phyloP scores from a whole-genome alignment of 352 stramenopile genomes.

The Pythium coloratum region DNA sequence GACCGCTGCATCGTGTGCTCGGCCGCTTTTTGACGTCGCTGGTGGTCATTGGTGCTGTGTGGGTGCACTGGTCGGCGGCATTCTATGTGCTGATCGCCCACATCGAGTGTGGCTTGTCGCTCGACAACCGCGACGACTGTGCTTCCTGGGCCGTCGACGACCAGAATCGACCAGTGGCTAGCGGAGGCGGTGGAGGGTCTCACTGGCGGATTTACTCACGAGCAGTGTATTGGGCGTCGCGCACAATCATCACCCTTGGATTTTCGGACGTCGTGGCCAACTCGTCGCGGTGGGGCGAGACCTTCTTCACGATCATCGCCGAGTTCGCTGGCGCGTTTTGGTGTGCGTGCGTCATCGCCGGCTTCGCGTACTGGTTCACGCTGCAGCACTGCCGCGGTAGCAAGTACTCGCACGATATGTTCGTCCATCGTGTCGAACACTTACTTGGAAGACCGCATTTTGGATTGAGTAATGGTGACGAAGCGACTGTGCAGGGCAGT shows the following conservation, averaged over 20 bases:
- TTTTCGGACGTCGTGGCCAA: constrained; percentile 30
- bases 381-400: constrained; percentile 21
- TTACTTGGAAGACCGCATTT: constrained; percentile 21
- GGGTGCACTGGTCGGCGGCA: constrained; percentile 26
- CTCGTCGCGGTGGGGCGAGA: constrained; percentile 24
- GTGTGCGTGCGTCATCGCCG: constrained; percentile 30
- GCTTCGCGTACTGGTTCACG: constrained; percentile 33
- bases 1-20: constrained; percentile 10
- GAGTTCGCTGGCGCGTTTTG: constrained; percentile 36
- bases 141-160: constrained; percentile 22
- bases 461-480: neutral
- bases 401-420: constrained; percentile 33
- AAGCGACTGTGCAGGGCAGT: neutral
- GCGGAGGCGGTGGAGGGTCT: constrained; percentile 21
- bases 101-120: constrained; percentile 17
- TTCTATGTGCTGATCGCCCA: constrained; percentile 30
- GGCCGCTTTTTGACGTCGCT: constrained; percentile 8
- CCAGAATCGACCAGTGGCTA: constrained; percentile 19
- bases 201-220: constrained; percentile 26
- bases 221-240: constrained; percentile 31
- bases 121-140: constrained; percentile 7
- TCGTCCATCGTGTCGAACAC: constrained; percentile 29
- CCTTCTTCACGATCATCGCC: constrained; percentile 28
- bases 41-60: constrained; percentile 22
- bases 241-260: constrained; percentile 31